phyloP scores from a whole-genome alignment of 352 stramenopile species.

The Globisporangium middletonii region DNA sequence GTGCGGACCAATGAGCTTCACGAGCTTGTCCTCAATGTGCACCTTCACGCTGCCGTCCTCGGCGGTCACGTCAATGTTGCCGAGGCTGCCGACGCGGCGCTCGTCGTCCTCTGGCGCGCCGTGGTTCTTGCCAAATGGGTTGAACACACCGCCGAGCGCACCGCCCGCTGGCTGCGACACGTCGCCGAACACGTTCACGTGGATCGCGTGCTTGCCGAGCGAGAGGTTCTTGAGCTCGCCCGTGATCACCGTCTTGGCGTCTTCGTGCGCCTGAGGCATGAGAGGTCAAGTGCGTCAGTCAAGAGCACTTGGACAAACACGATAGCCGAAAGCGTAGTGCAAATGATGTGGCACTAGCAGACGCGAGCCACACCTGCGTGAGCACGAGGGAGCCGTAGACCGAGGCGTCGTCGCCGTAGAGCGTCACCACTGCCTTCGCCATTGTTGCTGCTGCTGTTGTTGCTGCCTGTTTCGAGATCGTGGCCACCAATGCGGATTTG shows the following conservation, averaged over 20 bases:
- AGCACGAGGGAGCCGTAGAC: slow-evolving; percentile 80
- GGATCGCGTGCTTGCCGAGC: slow-evolving; percentile 92
- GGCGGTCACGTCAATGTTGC: slow-evolving; percentile 80
- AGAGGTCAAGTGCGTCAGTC: background rate
- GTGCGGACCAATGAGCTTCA: slow-evolving; percentile 97
- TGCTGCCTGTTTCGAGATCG: slow-evolving; percentile 3
- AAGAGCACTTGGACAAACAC: background rate
- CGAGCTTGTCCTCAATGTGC: slow-evolving; percentile 92
- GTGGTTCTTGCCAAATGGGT: slow-evolving; percentile 98
- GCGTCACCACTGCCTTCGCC: slow-evolving; percentile 83
- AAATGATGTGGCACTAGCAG: background rate
- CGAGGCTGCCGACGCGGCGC: slow-evolving; percentile 93
- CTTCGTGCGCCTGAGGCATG: slow-evolving; percentile 55
- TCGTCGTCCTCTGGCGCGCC: slow-evolving; percentile 94
- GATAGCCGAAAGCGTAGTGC: too few relatives aligned
- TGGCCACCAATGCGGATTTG: slow-evolving; percentile 3
- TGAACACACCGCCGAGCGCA: slow-evolving; percentile 92
- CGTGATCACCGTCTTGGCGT: slow-evolving; percentile 84
- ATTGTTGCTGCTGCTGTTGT: slow-evolving; percentile 23
- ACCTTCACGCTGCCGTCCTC: slow-evolving; percentile 88
- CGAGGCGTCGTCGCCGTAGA: slow-evolving; percentile 77
- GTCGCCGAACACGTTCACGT: slow-evolving; percentile 95
- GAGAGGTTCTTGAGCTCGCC: slow-evolving; percentile 73
- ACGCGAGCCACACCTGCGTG: slow-evolving; percentile 39
- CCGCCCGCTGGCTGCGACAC: slow-evolving; percentile 76